Conservation (phyloP, 1,284 basidiomycete genomes). For the Agroathelia rolfsii region DNA sequence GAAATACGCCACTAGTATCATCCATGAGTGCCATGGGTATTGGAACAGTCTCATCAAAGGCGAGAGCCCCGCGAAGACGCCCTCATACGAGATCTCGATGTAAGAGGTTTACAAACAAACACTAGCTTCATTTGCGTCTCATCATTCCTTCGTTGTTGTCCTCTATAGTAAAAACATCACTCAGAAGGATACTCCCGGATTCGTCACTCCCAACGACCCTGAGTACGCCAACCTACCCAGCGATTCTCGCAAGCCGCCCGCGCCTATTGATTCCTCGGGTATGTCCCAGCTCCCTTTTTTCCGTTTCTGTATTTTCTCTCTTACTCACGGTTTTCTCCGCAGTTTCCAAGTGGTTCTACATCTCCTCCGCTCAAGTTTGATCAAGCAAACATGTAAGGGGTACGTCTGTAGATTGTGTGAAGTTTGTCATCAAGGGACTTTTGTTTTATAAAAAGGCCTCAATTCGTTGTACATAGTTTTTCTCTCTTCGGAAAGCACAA, state of each 20-base stretch:
- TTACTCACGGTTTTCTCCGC: conserved; percentile 24
- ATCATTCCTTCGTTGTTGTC: conserved; percentile 4
- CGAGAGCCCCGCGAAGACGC: conserved; percentile 64
- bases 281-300: conserved; percentile 22
- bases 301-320: too few relatives aligned
- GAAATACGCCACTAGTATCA: conserved; percentile 97
- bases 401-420: too few relatives aligned
- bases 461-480: too few relatives aligned
- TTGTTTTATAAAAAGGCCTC: too few relatives aligned
- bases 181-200: conserved; percentile 66
- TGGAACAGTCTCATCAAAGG: conserved; percentile 92
- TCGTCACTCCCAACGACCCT: conserved; percentile 55
- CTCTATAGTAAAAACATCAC: conserved; percentile 71
- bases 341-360: conserved; percentile 90
- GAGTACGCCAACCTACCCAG: conserved; percentile 61
- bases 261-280: conserved; percentile 84
- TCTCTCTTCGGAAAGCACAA: too few relatives aligned
- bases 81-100: conserved; percentile 73
- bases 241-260: conserved; percentile 76
- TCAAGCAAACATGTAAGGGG: too few relatives aligned
- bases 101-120: too few relatives aligned
- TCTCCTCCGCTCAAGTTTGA: conserved; percentile 77
- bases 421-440: too few relatives aligned
- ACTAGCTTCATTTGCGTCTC: conserved; percentile 12
- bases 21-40: conserved; percentile 97